These are phyloP conservation scores for Trametes gibbosa DNA, from an alignment of 768 basidiomycete species.

Conservation along the genomic window DNA sequence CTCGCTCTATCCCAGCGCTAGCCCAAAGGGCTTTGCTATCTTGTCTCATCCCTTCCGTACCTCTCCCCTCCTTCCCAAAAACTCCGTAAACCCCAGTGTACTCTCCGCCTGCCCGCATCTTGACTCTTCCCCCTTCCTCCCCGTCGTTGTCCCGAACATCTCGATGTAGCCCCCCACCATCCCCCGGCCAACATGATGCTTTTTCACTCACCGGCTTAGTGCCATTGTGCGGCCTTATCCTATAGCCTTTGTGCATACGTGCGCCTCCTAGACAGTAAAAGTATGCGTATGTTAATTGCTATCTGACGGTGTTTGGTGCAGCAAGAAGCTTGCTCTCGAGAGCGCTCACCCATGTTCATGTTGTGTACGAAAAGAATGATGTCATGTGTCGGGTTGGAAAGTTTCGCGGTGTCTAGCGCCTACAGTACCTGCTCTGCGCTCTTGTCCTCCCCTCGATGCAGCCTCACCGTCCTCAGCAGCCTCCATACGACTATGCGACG, in stretches of 20 bases:
- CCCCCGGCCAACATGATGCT: constrained; percentile 19
- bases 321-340: constrained; percentile 18
- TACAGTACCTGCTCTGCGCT: not conserved
- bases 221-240: constrained; percentile 21
- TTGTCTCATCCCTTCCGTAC: not conserved
- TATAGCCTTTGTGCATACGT: constrained; percentile 28
- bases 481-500: not conserved
- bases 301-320: constrained; percentile 19
- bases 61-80: not conserved
- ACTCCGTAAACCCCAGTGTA: constrained; percentile 14
- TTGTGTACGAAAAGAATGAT: not conserved
- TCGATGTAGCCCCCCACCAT: constrained; percentile 16
- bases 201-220: constrained; percentile 19
- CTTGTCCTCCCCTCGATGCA: constrained; percentile 7
- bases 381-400: constrained; percentile 7
- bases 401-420: constrained; percentile 7
- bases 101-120: constrained; percentile 3
- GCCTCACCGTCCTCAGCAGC: constrained; percentile 5
- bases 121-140: not conserved
- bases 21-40: not conserved
- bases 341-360: not conserved
- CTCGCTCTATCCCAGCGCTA: not conserved
- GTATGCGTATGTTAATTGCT: constrained; percentile 32
- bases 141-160: constrained; percentile 7
- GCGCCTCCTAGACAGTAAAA: constrained; percentile 32